phyloP scores from a whole-genome alignment of 2,329 filamentous ascomycete genomes.

The Colletotrichum shisoi region DNA sequence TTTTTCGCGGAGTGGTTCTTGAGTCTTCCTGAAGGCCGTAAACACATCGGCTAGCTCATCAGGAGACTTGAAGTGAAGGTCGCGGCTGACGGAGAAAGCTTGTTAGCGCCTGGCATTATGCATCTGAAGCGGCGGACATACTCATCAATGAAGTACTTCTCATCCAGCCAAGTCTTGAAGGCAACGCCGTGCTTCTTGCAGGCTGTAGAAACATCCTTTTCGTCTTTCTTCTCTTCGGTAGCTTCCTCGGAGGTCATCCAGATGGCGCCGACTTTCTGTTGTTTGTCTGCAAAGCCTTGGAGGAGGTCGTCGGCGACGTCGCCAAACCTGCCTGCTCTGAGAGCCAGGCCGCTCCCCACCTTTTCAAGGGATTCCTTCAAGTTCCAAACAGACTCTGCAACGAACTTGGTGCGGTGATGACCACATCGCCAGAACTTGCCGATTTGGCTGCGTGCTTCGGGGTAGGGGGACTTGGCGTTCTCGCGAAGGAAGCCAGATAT shows the following conservation, averaged over 20 bases:
- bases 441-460: slow-evolving; percentile 70
- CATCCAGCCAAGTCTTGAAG: slow-evolving; percentile 74
- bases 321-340: slow-evolving; percentile 68
- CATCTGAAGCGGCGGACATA: slow-evolving; percentile 54
- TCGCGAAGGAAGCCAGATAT: slow-evolving; percentile 74
- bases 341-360: slow-evolving; percentile 66
- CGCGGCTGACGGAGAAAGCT: slow-evolving; percentile 59
- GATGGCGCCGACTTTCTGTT: slow-evolving; percentile 65
- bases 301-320: slow-evolving; percentile 69
- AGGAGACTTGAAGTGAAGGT: slow-evolving; percentile 66
- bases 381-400: slow-evolving; percentile 77
- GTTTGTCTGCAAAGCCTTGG: slow-evolving; percentile 53
- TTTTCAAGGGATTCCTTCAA: slow-evolving; percentile 69
- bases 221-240: slow-evolving; percentile 72
- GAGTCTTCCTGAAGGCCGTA: slow-evolving; percentile 75
- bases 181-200: slow-evolving; percentile 63
- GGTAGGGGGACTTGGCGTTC: slow-evolving; percentile 68
- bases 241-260: slow-evolving; percentile 80
- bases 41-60: slow-evolving; percentile 76
- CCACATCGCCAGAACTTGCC: slow-evolving; percentile 78
- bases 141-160: slow-evolving; percentile 84
- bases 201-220: slow-evolving; percentile 61
- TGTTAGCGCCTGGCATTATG: slow-evolving; percentile 41
- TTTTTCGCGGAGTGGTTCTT: slow-evolving; percentile 73
- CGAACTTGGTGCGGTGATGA: slow-evolving; percentile 73